Evolutionary conservation across 2,329 filamentous ascomycete genomes (phyloP).

Genomic region (Capronia americana): DNA sequence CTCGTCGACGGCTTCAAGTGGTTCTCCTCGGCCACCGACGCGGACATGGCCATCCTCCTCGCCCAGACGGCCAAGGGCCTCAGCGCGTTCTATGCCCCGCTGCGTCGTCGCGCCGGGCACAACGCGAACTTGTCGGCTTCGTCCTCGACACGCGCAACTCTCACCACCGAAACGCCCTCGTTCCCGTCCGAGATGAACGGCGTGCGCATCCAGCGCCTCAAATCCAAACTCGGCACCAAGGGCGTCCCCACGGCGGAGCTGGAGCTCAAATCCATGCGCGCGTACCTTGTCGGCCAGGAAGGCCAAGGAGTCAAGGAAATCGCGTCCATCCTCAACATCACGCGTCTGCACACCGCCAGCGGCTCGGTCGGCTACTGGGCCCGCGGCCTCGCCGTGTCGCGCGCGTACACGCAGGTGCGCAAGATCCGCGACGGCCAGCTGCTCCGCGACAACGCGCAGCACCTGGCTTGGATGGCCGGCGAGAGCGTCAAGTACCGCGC

Average conservation of each 20-base stretch:
- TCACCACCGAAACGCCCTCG: conserved; percentile 3
- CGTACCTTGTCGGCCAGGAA: conserved; percentile 69
- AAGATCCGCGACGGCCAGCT: conserved; percentile 47
- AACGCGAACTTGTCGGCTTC: not conserved
- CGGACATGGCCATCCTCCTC: conserved; percentile 68
- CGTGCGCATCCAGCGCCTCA: conserved; percentile 70
- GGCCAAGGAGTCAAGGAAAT: conserved; percentile 73
- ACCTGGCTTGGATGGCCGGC: conserved; percentile 40
- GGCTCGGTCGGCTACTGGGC: conserved; percentile 48
- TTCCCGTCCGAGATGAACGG: conserved; percentile 59
- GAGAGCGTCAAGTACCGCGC: conserved; percentile 43
- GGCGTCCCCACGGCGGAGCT: conserved; percentile 75
- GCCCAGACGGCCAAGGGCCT: conserved; percentile 64
- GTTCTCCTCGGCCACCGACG: conserved; percentile 72
- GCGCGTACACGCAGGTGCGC: conserved; percentile 50
- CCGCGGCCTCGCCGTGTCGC: conserved; percentile 49
- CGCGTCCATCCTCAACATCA: conserved; percentile 72
- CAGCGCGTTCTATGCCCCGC: conserved; percentile 70
- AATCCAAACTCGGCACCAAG: conserved; percentile 74
- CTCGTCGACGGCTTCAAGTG: conserved; percentile 72
- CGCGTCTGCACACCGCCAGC: conserved; percentile 51
- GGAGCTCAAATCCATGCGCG: conserved; percentile 67
- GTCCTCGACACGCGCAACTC: not conserved
- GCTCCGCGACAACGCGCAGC: conserved; percentile 48
- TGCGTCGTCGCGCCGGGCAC: conserved; percentile 44